These are phyloP conservation scores for Hericium alpestre DNA, from an alignment of 768 basidiomycete genomes.

Conservation along the genomic window DNA sequence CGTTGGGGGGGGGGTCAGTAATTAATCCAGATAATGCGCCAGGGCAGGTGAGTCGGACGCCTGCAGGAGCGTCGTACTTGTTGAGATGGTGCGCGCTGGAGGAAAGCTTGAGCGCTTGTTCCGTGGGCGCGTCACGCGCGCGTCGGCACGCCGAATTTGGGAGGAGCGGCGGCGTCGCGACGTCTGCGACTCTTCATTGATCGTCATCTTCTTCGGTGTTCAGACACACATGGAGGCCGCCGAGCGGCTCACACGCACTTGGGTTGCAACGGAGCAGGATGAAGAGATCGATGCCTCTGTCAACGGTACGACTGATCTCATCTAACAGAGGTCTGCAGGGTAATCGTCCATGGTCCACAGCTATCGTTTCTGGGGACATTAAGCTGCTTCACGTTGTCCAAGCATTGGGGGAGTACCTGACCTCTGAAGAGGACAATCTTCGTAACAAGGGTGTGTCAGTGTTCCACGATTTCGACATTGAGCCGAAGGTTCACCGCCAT, in stretches of 20 bases:
- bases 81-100: too few species aligned
- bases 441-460: conserved; percentile 60
- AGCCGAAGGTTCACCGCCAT: background rate
- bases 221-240: conserved; percentile 16
- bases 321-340: background rate
- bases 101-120: too few species aligned
- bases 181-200: too few species aligned
- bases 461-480: background rate
- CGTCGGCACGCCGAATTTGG: too few species aligned
- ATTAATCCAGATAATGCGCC: too few species aligned
- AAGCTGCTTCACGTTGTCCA: conserved; percentile 75
- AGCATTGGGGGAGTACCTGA: conserved; percentile 78
- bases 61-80: too few species aligned
- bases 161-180: too few species aligned
- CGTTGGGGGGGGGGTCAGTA: too few species aligned
- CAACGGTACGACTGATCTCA: conserved; percentile 13
- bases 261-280: conserved; percentile 17
- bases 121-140: too few species aligned
- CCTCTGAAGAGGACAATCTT: conserved; percentile 69
- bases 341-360: conserved; percentile 22
- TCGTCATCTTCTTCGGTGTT: too few species aligned
- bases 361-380: conserved; percentile 41
- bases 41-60: too few species aligned
- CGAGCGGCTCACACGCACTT: conserved; percentile 19
- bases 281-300: conserved; percentile 17